These are phyloP conservation scores for Corymbia citriodora DNA, from an alignment of 441 rosid genomes.

Conservation along the genomic window DNA sequence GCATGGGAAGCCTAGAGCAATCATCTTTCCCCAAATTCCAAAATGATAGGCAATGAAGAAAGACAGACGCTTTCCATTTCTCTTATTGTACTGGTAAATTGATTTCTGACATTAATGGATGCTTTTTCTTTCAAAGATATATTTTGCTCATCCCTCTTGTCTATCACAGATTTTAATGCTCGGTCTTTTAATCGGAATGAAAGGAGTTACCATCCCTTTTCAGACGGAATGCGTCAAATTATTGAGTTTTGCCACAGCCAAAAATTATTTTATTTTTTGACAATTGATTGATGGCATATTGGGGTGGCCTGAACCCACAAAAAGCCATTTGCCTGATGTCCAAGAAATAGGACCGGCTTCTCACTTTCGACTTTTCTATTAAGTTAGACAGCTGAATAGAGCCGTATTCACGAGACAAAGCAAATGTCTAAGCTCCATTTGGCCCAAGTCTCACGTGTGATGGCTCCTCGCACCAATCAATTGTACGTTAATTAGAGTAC, in stretches of 20 bases:
- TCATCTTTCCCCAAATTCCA: not conserved
- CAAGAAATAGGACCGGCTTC: not conserved
- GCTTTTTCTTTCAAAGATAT: not conserved
- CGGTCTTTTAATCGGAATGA: not conserved
- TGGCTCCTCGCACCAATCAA: not conserved
- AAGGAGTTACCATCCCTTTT: not conserved
- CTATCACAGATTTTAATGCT: not conserved
- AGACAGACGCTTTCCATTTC: not conserved
- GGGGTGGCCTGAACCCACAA: not conserved
- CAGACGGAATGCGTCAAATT: not conserved
- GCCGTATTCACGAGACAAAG: not conserved
- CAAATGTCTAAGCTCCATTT: not conserved
- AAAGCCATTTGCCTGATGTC: not conserved
- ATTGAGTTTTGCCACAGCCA: not conserved
- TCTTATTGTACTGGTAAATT: not conserved
- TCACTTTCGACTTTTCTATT: not conserved
- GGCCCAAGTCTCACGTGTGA: not conserved
- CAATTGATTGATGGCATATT: not conserved
- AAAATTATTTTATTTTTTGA: not conserved
- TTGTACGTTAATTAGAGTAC: not conserved
- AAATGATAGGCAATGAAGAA: not conserved
- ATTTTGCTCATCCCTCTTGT: not conserved
- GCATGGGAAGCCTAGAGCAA: not conserved
- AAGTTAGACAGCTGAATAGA: not conserved
- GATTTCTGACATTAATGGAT: not conserved